Conservation (phyloP, 2,329 filamentous ascomycete genomes). For the Aspergillaceae sp. region DNA sequence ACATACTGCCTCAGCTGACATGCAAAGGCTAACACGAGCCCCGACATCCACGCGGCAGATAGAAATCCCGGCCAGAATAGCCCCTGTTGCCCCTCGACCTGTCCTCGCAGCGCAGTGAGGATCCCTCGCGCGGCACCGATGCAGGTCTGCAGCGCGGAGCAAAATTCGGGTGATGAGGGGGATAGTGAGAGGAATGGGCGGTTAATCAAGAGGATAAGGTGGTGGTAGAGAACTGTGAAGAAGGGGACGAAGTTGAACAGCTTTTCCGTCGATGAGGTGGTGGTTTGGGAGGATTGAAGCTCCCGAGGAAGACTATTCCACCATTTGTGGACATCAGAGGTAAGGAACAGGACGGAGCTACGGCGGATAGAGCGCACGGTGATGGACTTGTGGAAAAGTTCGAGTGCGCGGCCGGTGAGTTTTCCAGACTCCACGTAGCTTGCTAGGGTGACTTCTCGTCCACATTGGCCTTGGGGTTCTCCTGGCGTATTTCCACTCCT, state of each 20-base stretch:
- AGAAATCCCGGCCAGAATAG: slow-evolving; percentile 34
- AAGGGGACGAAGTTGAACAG: slow-evolving; percentile 29
- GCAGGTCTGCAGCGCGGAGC: slow-evolving; percentile 33
- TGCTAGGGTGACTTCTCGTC: slow-evolving; percentile 26
- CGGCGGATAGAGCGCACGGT: slow-evolving; percentile 32
- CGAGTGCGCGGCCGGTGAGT: slow-evolving; percentile 32
- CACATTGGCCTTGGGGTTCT: slow-evolving; percentile 9
- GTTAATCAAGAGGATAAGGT: slow-evolving; percentile 33
- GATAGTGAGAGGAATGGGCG: slow-evolving; percentile 32
- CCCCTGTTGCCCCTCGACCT: slow-evolving; percentile 24
- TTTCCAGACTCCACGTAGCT: slow-evolving; percentile 34
- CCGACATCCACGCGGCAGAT: slow-evolving; percentile 35
- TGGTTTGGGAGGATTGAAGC: slow-evolving; percentile 9
- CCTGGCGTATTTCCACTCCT: not conserved
- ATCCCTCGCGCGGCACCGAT: slow-evolving; percentile 33
- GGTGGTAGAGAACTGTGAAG: slow-evolving; percentile 36
- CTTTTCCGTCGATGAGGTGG: slow-evolving; percentile 2
- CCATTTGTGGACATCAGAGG: slow-evolving; percentile 36
- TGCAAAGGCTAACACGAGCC: slow-evolving; percentile 34
- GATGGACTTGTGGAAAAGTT: slow-evolving; percentile 36
- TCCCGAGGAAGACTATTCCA: slow-evolving; percentile 32
- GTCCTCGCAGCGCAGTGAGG: slow-evolving; percentile 26
- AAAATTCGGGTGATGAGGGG: slow-evolving; percentile 31
- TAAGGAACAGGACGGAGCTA: slow-evolving; percentile 29
- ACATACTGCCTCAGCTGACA: slow-evolving; percentile 34